Evolutionary conservation across 1,284 basidiomycete genomes (phyloP).

Genomic region (Cystobasidium pallidum): DNA sequence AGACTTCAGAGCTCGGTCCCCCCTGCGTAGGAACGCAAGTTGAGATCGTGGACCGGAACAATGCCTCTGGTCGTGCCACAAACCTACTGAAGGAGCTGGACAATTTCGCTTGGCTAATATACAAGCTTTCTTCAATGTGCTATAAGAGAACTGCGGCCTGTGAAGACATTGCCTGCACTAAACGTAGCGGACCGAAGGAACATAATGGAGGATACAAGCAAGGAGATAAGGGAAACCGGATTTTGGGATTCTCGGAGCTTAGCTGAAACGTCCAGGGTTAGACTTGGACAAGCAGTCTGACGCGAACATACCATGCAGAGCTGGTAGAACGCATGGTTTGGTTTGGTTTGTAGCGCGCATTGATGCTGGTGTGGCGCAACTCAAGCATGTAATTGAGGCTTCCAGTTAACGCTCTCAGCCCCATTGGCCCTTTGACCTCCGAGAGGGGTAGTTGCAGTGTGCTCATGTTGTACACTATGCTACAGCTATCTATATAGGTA

Average conservation of each 20-base stretch:
- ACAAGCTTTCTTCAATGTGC: conserved; percentile 6
- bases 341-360: no score
- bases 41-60: conserved; percentile 15
- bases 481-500: background rate
- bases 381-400: no score
- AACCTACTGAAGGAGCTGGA: conserved; percentile 17
- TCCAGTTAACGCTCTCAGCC: no score
- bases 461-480: background rate
- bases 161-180: background rate
- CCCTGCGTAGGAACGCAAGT: background rate
- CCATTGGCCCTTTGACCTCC: background rate
- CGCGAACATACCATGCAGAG: no score
- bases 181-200: conserved; percentile 4
- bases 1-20: background rate
- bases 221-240: conserved; percentile 35
- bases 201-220: conserved; percentile 1
- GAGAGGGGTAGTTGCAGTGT: background rate
- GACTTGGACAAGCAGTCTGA: conserved; percentile 2
- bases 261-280: conserved; percentile 1
- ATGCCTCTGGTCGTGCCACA: conserved; percentile 13
- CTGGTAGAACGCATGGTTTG: no score
- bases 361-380: no score
- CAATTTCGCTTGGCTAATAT: conserved; percentile 20
- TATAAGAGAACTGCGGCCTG: conserved; percentile 16
- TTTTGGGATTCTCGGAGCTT: conserved; percentile 15